These are phyloP conservation scores for Ambrosiella beaveri DNA, from an alignment of 2,329 filamentous ascomycete genomes.

Conservation along the genomic window DNA sequence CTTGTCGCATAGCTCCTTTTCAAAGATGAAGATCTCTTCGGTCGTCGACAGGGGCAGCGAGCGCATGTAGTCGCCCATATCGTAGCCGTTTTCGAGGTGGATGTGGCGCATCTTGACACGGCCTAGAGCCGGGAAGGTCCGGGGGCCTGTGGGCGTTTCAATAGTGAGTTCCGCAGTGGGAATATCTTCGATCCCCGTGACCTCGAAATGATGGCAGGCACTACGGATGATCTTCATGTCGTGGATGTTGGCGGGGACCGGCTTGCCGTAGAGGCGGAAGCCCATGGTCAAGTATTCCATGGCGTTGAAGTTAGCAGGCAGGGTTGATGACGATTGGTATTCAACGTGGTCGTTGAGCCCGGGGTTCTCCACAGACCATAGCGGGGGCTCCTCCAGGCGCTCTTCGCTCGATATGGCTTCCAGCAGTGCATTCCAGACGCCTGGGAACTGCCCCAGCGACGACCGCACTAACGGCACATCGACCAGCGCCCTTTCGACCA, in stretches of 20 bases:
- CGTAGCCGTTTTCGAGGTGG: constrained; percentile 32
- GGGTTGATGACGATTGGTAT: neutral
- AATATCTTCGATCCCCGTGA: constrained; percentile 3
- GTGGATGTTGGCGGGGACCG: neutral
- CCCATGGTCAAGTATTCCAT: constrained; percentile 3
- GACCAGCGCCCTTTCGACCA: constrained; percentile 48
- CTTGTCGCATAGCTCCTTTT: constrained; percentile 34
- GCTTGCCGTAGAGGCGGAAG: neutral
- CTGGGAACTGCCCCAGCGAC: constrained; percentile 43
- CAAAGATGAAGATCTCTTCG: constrained; percentile 43
- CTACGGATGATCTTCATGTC: neutral
- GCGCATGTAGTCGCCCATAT: constrained; percentile 17
- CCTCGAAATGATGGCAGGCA: neutral
- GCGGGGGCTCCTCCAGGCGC: neutral
- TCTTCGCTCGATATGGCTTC: constrained; percentile 21
- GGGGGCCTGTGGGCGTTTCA: neutral
- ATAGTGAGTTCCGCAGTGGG: neutral
- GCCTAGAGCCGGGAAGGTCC: constrained; percentile 1
- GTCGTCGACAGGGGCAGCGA: neutral
- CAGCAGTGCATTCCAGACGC: constrained; percentile 60
- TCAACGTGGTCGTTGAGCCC: neutral
- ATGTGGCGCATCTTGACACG: constrained; percentile 17
- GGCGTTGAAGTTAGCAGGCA: neutral
- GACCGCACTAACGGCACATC: constrained; percentile 47
- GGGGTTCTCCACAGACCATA: neutral